Evolutionary conservation across 2,329 filamentous ascomycete species (phyloP), one percentile per base, ranked within the genome.

Genomic region (Immersiporthe knoxdaviesiana): DNA sequence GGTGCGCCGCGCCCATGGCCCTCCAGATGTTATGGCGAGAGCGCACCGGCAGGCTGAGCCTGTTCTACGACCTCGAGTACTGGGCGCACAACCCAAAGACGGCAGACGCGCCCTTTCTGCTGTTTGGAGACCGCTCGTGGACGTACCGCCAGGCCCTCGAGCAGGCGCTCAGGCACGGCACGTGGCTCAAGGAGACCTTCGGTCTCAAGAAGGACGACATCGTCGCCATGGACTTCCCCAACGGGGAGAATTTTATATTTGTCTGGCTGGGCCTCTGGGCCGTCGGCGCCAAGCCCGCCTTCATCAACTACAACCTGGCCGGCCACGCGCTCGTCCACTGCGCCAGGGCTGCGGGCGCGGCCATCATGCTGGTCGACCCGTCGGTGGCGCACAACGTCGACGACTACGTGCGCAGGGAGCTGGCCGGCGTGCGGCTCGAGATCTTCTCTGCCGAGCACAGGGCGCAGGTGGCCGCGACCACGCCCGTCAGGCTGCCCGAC

Each of bases 251-350:
- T 3, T 95, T 93, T 75, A 75, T 95, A 37, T 92, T 94, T 76
- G 72, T 97, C 11, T 88, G 90, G 84, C 83, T 94, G 67, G 93
- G 90, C 0, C 80, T 97, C 41, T 97, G 93, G 93, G 88, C 90
- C 39, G 88, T 97, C 69, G 94, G 94, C 14, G 93, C 92, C 0
- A 89, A 89, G 68, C 93, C 93, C 0, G 93, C 93, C 0, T 93
- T 96, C 74, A 91, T 97, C 80, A 97, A 97, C 79, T 95, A 94
- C 80, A 96, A 96, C 76, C 81, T 97, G 63, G 85, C 86, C 0
- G 90, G 89, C 16, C 87, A 90, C 37, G 85, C 92, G 0, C 82
- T 97, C 71, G 78, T 87, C 3, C 93, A 97, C 79, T 95, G 92
- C 73, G 83, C 97, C 59, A 86, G 85, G 72, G 87, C 88, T 1